Conservation (phyloP, 768 basidiomycete genomes). For the Mrakia hoshinonis region DNA sequence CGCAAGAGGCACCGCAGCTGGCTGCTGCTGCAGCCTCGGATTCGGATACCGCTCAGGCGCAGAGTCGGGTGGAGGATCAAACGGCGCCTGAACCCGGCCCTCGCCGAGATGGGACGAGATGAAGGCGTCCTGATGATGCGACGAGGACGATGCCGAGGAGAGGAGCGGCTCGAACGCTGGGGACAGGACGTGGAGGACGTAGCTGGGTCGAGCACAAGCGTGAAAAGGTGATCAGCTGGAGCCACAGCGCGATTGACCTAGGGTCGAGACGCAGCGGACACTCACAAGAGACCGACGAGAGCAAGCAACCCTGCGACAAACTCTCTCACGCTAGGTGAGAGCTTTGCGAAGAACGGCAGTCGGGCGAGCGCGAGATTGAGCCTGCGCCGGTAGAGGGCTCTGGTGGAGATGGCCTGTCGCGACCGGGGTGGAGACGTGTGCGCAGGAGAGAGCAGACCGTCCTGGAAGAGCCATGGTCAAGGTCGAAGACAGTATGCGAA, state of each 20-base stretch:
- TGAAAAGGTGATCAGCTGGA: neutral
- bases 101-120: neutral
- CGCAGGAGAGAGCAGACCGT: neutral
- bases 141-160: neutral
- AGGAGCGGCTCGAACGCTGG: neutral
- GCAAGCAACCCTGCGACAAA: neutral
- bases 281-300: neutral
- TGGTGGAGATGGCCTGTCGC: neutral
- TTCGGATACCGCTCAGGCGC: neutral
- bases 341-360: neutral
- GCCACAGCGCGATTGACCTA: neutral
- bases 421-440: neutral
- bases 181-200: neutral
- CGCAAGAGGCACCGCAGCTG: neutral
- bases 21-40: neutral
- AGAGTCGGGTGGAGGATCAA: neutral
- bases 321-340: neutral
- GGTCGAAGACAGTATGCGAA: neutral
- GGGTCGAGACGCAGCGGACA: neutral
- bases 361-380: neutral
- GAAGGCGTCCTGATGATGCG: neutral
- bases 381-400: neutral
- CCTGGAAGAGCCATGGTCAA: neutral
- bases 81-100: neutral
- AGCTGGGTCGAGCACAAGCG: neutral